Evolutionary conservation across 176 grass and related monocot genomes (phyloP), one percentile per base, ranked within the genome.

Genomic region (Bonia amplexicaulis): DNA sequence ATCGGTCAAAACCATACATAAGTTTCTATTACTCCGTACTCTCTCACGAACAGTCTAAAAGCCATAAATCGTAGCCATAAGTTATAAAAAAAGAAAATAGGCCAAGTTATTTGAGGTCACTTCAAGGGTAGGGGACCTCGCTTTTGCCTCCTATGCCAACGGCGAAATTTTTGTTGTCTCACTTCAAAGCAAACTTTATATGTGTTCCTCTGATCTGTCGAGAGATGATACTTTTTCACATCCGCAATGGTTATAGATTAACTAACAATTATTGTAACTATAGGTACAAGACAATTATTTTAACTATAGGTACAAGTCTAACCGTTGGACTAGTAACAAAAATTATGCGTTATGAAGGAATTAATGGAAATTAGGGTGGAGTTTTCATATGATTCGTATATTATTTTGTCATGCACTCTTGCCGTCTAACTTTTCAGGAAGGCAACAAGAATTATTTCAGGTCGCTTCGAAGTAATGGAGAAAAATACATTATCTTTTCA

Each of bases 391-490:
- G 71, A 33, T 76, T 2, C 51, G 19, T 58, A 41, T 76, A 23
- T 39, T 69, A 3, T 77, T 77, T 46, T 41, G 0, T 7, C n/a
- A 31, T 52, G 71, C 47, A 74, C 47, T 53, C 26, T 23, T 41
- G 29, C 33, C 31, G 2, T 23, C 4, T 74, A 19, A 12, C 60
- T 47, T 81, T 73, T 5, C 19, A 0, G 7, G 48, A 12, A 55
- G 69, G 69, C 60, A 46, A 35, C 2, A 0, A 13, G 0, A 9
- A 51, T 11, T 41, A 65, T 65, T 74, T 44, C 8, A 9, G 2
- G 48, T 81, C 49, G 60, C 85, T 74, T 74, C 23, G 27, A 81
- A 81, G 70, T 80, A n/a, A 65, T n/a, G 45, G 33, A 23, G 76
- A 65, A 29, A 73, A 73, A 0, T 55, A 54, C 11, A n/a, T 6